Evolutionary conservation across 169 alveolate species (phyloP).

Genomic region (Plasmodium sp.): DNA sequence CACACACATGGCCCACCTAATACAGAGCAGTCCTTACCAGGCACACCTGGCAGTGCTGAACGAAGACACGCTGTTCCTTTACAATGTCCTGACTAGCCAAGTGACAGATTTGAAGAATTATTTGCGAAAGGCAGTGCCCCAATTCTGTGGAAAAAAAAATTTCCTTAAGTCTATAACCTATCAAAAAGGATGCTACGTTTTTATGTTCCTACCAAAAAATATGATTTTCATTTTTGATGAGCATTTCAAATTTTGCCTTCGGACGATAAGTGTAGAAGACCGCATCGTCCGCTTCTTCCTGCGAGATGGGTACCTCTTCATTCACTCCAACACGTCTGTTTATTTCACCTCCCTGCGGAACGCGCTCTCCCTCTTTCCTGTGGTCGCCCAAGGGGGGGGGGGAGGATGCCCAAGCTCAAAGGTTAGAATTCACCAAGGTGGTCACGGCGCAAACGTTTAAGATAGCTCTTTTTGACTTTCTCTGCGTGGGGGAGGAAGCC

Average conservation of each 20-base stretch:
- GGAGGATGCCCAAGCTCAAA: neutral
- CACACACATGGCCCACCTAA: neutral
- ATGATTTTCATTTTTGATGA: conserved; percentile 36
- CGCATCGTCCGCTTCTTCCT: conserved; percentile 29
- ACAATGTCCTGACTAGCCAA: conserved; percentile 14
- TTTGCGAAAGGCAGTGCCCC: conserved; percentile 8
- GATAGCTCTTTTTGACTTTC: conserved; percentile 51
- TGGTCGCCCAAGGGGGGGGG: neutral
- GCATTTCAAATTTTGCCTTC: neutral
- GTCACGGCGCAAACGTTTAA: neutral
- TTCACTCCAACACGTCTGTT: conserved; percentile 28
- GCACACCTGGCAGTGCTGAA: conserved; percentile 28
- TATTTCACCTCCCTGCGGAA: neutral
- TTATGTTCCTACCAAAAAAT: conserved; percentile 19
- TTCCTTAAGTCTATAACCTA: conserved; percentile 6
- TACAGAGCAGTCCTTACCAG: conserved; percentile 2
- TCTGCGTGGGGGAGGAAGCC: neutral
- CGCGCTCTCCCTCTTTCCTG: neutral
- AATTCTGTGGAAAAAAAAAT: conserved; percentile 34
- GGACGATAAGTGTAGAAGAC: conserved; percentile 15
- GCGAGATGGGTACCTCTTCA: conserved; percentile 2
- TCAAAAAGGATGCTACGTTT: conserved; percentile 17
- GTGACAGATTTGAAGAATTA: conserved; percentile 8
- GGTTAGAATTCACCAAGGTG: conserved; percentile 7
- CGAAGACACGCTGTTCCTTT: conserved; percentile 21